phyloP scores from a whole-genome alignment of 257 asterid species.

The Solanum chmielewskii region DNA sequence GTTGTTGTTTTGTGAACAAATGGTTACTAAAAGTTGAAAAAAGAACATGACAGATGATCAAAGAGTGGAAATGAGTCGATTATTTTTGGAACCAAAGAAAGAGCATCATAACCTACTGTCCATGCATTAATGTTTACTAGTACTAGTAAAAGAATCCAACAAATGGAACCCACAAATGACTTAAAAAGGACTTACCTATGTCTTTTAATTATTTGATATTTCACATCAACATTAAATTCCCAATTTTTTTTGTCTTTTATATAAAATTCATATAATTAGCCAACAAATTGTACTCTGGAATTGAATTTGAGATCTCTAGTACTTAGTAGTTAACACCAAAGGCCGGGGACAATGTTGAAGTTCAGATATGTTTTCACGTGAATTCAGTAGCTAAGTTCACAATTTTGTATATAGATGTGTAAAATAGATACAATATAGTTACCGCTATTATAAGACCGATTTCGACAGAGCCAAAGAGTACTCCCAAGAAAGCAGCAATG shows the following conservation, averaged over 20 bases:
- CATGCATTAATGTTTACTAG: background rate
- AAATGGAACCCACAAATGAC: background rate
- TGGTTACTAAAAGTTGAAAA: background rate
- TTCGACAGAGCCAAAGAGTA: conserved; percentile 58
- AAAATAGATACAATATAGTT: background rate
- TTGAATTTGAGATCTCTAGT: background rate
- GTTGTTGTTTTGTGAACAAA: background rate
- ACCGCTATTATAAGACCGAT: conserved; percentile 72
- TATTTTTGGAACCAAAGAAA: background rate
- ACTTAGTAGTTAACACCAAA: background rate
- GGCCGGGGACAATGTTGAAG: background rate
- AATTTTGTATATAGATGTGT: background rate
- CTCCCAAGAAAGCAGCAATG: conserved; percentile 47
- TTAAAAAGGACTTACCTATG: background rate
- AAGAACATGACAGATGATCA: background rate
- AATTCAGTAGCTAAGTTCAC: background rate
- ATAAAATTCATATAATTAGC: background rate
- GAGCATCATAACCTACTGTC: background rate
- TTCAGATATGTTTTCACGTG: background rate
- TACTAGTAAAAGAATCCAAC: background rate
- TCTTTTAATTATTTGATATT: background rate
- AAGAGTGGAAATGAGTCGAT: background rate
- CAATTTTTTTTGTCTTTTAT: background rate
- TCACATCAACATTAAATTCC: background rate
- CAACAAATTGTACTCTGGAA: background rate